A percentile compares a stretch with the other conserved stretches of the same genome.
Evolutionary conservation across 805 yeast species (phyloP).

Genomic region (Candida piceae): DNA sequence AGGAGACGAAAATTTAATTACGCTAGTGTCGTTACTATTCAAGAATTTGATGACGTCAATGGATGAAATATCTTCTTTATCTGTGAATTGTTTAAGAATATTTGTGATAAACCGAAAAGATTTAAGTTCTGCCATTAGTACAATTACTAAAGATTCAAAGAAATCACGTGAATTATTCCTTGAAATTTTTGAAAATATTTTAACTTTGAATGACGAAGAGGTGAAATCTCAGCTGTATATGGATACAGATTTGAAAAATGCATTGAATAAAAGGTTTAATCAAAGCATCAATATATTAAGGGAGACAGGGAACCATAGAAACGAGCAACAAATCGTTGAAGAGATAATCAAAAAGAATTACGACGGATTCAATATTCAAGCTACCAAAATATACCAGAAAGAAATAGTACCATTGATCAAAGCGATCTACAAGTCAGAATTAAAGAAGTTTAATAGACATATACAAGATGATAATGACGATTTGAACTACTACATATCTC

Average conservation of each 20-base stretch:
- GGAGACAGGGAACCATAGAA: neutral
- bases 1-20: conserved; percentile 6
- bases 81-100: conserved; percentile 22
- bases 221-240: conserved; percentile 7
- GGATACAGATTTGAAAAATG: conserved; percentile 6
- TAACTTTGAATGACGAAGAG: conserved; percentile 20
- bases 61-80: conserved; percentile 12
- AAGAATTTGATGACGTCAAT: conserved; percentile 8
- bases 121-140: neutral
- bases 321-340: conserved; percentile 3
- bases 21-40: conserved; percentile 12
- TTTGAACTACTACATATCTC: conserved; percentile 39
- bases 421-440: conserved; percentile 40
- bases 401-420: conserved; percentile 33
- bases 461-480: conserved; percentile 66
- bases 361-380: neutral
- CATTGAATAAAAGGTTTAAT: conserved; percentile 8
- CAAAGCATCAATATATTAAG: conserved; percentile 2
- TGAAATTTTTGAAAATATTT: conserved; percentile 4
- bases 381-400: conserved; percentile 7
- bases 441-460: conserved; percentile 45
- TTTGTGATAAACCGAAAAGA: conserved; percentile 10
- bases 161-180: neutral
- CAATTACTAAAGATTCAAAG: neutral
- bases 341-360: neutral